Evolutionary conservation across 768 basidiomycete species (phyloP).

Genomic region (Cytidiella melzeri): DNA sequence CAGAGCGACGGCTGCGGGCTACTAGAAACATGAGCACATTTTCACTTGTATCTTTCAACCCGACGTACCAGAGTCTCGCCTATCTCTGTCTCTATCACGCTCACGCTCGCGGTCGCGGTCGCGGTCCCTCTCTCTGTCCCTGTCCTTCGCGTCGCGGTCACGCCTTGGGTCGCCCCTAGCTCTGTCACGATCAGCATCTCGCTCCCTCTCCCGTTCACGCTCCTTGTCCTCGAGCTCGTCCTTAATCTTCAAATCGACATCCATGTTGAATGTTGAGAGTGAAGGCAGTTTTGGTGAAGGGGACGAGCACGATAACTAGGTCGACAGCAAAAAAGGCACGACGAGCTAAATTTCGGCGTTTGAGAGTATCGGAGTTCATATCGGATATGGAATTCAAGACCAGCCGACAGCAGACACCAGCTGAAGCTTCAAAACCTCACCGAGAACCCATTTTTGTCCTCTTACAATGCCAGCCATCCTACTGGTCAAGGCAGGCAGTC

Average conservation of each 20-base stretch:
- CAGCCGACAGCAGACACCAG: slow-evolving; percentile 13
- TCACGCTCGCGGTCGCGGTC: slow-evolving; percentile 31
- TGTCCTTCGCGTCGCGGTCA: slow-evolving; percentile 29
- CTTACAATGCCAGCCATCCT: too few relatives aligned
- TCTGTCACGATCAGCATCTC: slow-evolving; percentile 41
- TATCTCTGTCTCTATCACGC: slow-evolving; percentile 35
- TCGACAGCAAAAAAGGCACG: slow-evolving; percentile 6
- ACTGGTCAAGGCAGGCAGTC: too few relatives aligned
- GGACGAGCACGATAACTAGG: background rate
- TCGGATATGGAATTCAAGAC: slow-evolving; percentile 12
- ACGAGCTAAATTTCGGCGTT: slow-evolving; percentile 10
- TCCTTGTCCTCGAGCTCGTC: slow-evolving; percentile 67
- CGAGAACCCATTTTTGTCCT: too few relatives aligned
- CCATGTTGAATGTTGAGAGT: slow-evolving; percentile 39
- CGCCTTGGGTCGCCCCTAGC: slow-evolving; percentile 31
- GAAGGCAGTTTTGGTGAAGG: background rate
- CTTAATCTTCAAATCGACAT: slow-evolving; percentile 77
- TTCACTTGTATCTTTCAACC: background rate
- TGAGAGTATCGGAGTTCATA: background rate
- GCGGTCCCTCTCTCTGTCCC: slow-evolving; percentile 30
- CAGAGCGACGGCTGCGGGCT: slow-evolving; percentile 32
- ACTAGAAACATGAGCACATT: slow-evolving; percentile 5
- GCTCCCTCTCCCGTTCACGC: slow-evolving; percentile 35
- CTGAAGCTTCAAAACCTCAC: too few relatives aligned
- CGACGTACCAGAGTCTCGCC: slow-evolving; percentile 53